Percentiles rank a stretch among this genome's conserved stretches.
Conservation (phyloP, 768 basidiomycete genomes). For the Gloeostereum incarnatum region DNA sequence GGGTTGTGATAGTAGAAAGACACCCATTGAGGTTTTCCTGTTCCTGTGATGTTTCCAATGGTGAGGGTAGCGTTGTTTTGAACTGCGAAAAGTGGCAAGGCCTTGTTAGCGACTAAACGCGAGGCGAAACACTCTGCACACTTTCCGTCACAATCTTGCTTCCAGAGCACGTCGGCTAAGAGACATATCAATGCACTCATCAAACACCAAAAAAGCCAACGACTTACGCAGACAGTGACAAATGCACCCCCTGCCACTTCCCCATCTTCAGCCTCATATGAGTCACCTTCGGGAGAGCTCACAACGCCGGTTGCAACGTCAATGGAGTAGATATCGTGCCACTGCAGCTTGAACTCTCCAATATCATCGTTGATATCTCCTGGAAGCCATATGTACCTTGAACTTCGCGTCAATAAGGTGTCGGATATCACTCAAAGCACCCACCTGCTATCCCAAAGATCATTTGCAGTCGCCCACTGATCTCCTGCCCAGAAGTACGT, state of each 20-base stretch:
- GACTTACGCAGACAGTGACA: constrained; percentile 15
- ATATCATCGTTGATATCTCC: constrained; percentile 15
- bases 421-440: neutral
- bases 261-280: constrained; percentile 15
- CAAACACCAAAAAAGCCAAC: neutral
- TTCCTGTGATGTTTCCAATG: constrained; percentile 17
- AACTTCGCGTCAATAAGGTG: neutral
- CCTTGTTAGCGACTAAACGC: neutral
- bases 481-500: constrained; percentile 7
- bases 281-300: constrained; percentile 11
- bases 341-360: constrained; percentile 13
- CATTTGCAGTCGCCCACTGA: constrained; percentile 3
- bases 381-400: constrained; percentile 18
- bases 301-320: constrained; percentile 14
- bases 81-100: neutral
- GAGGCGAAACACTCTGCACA: too few relatives aligned
- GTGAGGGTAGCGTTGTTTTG: constrained; percentile 14
- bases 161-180: constrained; percentile 15
- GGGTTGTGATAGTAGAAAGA: constrained; percentile 16
- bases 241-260: constrained; percentile 11
- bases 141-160: constrained; percentile 13
- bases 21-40: constrained; percentile 21
- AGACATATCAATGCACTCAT: neutral
- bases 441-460: constrained; percentile 5
- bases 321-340: constrained; percentile 16